Conservation (phyloP, 1,139 yeast genomes). For the Kodamaea derodonti region DNA sequence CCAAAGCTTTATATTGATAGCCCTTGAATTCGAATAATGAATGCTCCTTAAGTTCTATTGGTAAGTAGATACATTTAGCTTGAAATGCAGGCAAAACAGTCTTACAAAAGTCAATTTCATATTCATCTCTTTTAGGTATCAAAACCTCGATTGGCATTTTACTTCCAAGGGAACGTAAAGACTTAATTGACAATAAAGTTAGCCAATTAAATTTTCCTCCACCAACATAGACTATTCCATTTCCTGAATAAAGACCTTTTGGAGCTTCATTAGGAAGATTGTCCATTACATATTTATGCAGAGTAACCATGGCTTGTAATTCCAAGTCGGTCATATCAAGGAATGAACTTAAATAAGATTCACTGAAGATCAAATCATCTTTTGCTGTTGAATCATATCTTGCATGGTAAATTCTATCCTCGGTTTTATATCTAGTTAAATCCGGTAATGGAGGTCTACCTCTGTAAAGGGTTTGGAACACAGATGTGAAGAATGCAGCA, state of each 20-base stretch:
- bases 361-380: constrained; percentile 28
- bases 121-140: constrained; percentile 66
- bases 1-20: constrained; percentile 75
- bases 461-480: constrained; percentile 33
- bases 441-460: constrained; percentile 35
- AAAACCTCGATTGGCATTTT: constrained; percentile 73
- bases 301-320: constrained; percentile 39
- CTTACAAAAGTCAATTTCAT: constrained; percentile 65
- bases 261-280: constrained; percentile 49
- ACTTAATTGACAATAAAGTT: constrained; percentile 60
- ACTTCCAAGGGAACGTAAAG: constrained; percentile 61
- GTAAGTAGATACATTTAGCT: constrained; percentile 66
- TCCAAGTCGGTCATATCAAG: constrained; percentile 50
- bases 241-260: constrained; percentile 49
- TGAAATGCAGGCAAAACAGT: constrained; percentile 59
- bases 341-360: constrained; percentile 49
- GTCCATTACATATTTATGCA: constrained; percentile 53
- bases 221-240: constrained; percentile 79
- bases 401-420: constrained; percentile 46
- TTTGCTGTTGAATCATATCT: constrained; percentile 35
- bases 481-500: constrained; percentile 26
- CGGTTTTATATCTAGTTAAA: constrained; percentile 32
- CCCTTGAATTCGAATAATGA: constrained; percentile 56
- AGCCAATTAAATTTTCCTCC: constrained; percentile 79
- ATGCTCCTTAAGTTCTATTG: constrained; percentile 48